Percentiles rank a stretch among this genome's conserved stretches.
Evolutionary conservation across 345 rosid genomes (phyloP).

Genomic region (Ceriops zippeliana): DNA sequence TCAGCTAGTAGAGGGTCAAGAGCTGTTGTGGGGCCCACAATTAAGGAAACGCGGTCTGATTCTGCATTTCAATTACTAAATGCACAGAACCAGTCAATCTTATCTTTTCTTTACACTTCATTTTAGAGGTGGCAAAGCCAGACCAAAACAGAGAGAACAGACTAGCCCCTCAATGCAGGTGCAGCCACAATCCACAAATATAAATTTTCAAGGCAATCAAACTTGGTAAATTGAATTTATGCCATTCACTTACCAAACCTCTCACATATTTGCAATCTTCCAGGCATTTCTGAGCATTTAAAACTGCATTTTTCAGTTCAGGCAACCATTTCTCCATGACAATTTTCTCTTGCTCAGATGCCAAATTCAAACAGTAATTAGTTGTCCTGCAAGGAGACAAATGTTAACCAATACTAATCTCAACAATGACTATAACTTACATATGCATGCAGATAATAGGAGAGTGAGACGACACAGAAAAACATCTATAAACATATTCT

Average conservation of each 20-base stretch:
- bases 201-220: neutral
- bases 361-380: conserved; percentile 67
- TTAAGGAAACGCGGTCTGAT: neutral
- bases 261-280: conserved; percentile 75
- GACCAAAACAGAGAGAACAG: neutral
- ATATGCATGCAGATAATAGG: neutral
- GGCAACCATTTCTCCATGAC: conserved; percentile 82
- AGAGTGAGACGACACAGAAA: too few relatives aligned
- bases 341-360: conserved; percentile 76
- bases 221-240: neutral
- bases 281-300: conserved; percentile 65
- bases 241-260: conserved; percentile 66
- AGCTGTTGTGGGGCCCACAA: neutral
- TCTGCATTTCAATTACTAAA: neutral
- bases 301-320: conserved; percentile 63
- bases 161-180: neutral
- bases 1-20: neutral
- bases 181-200: neutral
- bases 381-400: conserved; percentile 53
- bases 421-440: neutral
- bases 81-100: too few relatives aligned
- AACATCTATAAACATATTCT: too few relatives aligned
- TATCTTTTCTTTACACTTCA: too few relatives aligned
- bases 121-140: too few relatives aligned
- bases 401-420: neutral